Evolutionary conservation across 2,329 filamentous ascomycete genomes (phyloP), one percentile per base, ranked within the genome.

Genomic region (Aspergillus tamarii): DNA sequence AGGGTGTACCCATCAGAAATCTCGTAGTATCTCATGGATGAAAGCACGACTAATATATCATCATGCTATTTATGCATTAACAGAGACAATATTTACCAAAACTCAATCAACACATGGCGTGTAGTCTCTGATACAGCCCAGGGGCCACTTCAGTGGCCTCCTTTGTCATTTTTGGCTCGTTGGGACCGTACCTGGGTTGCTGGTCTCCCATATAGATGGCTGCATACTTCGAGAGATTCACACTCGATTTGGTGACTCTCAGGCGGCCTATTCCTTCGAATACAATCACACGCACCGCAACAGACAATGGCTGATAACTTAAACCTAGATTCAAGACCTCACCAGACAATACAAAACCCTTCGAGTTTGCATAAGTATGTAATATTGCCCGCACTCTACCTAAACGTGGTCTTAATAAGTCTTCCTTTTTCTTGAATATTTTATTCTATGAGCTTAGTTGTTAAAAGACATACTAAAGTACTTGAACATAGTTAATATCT

Each of bases 21-120:
- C 21, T 16, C 45, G 23, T 48, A 26, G 1, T 26, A 12, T 48
- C 7, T 16, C 11, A 48, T 11, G 16, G 4, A 19, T 12, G 14
- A 16, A 16, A 3, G 45, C 4, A 23, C 19, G 3, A 16, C 16
- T 19, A 19, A 52, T 19, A 52, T 30, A 52, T 10, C 46, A 30
- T 5, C 30, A 26, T 11, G 46, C 30, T 9, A 10, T 26, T 19
- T 16, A 10, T 52, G 8, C 14, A 52, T 32, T 16, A 8, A n/a
- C n/a, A 16, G n/a, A 52, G 16, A 28, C 7, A n/a, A n/a, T 11
- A 26, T n/a, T 81, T 81, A 2, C 74, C 75, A 41, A 80, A 81
- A 12, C 80, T 78, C 5, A 83, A 62, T 2, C 80, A 73, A 4
- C 80, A 82, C 56, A 75, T 70, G 0, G 16, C 10, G 19, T 77